Percentiles rank a stretch among this genome's conserved stretches.
Conservation (phyloP, 1,284 basidiomycete species). For the Ceratobasidium theobromae region DNA sequence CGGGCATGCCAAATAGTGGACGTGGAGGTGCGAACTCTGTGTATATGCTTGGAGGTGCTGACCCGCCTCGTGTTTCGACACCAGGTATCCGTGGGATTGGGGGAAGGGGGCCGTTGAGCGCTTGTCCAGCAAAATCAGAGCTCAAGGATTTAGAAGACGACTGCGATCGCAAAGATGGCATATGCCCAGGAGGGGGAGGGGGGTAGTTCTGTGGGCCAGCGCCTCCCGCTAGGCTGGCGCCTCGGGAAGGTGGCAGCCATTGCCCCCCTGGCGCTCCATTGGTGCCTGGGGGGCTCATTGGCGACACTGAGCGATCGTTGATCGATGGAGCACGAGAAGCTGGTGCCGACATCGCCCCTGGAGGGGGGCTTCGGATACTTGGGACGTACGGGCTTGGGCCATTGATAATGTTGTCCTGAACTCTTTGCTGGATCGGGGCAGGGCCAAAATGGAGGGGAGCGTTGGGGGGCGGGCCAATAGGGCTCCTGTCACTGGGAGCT, state of each 20-base stretch:
- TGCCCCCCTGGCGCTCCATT: slow-evolving; percentile 7
- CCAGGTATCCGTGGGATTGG: slow-evolving; percentile 24
- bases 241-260: slow-evolving; percentile 46
- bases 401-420: slow-evolving; percentile 7
- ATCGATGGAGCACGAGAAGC: slow-evolving; percentile 20
- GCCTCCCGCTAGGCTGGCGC: too few relatives aligned
- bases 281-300: slow-evolving; percentile 12
- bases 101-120: slow-evolving; percentile 10
- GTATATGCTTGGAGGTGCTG: slow-evolving; percentile 27
- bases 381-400: slow-evolving; percentile 18
- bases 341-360: slow-evolving; percentile 25
- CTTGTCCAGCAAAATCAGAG: not conserved
- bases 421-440: not conserved
- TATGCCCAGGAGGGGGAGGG: slow-evolving; percentile 24
- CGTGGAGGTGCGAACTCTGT: slow-evolving; percentile 30
- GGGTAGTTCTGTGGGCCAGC: slow-evolving; percentile 33
- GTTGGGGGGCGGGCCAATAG: not conserved
- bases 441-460: slow-evolving; percentile 6
- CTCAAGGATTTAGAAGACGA: slow-evolving; percentile 35
- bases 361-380: slow-evolving; percentile 24
- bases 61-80: not conserved
- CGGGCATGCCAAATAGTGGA: slow-evolving; percentile 18
- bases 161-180: slow-evolving; percentile 32
- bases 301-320: slow-evolving; percentile 10
- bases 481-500: slow-evolving; percentile 21